Percentiles rank a stretch among this genome's conserved stretches.
Conservation (phyloP, 768 basidiomycete species). For the Trametopsis cervina region DNA sequence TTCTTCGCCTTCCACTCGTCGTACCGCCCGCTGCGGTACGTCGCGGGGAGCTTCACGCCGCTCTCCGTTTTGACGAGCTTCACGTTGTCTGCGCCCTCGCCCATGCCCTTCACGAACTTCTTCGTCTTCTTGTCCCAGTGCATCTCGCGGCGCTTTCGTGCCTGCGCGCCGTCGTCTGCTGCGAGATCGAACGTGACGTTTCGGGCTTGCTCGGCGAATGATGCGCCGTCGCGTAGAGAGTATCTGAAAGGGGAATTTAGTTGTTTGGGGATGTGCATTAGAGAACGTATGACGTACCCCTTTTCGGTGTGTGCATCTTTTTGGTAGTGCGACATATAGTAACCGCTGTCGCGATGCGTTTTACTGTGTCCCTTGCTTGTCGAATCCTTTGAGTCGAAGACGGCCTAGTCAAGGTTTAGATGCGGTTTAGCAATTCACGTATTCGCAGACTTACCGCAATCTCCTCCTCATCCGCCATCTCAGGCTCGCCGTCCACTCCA, state of each 20-base stretch:
- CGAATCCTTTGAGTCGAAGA: slow-evolving; percentile 43
- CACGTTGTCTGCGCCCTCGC: slow-evolving; percentile 84
- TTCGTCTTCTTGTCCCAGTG: slow-evolving; percentile 98
- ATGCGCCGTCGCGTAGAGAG: slow-evolving; percentile 81
- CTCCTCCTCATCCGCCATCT: slow-evolving; percentile 77
- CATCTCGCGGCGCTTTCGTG: slow-evolving; percentile 55
- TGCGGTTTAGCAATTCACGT: too few relatives aligned
- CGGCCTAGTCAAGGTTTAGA: slow-evolving; percentile 39
- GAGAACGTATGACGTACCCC: slow-evolving; percentile 51
- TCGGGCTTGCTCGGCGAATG: slow-evolving; percentile 80
- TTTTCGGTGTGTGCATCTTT: slow-evolving; percentile 83
- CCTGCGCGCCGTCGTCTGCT: slow-evolving; percentile 64
- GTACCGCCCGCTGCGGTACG: slow-evolving; percentile 89
- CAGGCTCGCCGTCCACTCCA: slow-evolving; percentile 27
- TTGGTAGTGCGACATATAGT: slow-evolving; percentile 90
- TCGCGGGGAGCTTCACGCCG: slow-evolving; percentile 84
- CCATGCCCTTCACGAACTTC: slow-evolving; percentile 83
- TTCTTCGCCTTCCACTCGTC: slow-evolving; percentile 91
- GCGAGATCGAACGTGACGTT: slow-evolving; percentile 77
- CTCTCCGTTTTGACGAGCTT: slow-evolving; percentile 92
- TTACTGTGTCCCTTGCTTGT: slow-evolving; percentile 31
- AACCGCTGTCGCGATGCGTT: slow-evolving; percentile 71
- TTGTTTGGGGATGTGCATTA: neutral
- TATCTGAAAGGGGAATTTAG: slow-evolving; percentile 44
- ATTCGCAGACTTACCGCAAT: slow-evolving; percentile 52